phyloP scores from a whole-genome alignment of 352 stramenopile genomes.

The Blastocystis hominis region DNA sequence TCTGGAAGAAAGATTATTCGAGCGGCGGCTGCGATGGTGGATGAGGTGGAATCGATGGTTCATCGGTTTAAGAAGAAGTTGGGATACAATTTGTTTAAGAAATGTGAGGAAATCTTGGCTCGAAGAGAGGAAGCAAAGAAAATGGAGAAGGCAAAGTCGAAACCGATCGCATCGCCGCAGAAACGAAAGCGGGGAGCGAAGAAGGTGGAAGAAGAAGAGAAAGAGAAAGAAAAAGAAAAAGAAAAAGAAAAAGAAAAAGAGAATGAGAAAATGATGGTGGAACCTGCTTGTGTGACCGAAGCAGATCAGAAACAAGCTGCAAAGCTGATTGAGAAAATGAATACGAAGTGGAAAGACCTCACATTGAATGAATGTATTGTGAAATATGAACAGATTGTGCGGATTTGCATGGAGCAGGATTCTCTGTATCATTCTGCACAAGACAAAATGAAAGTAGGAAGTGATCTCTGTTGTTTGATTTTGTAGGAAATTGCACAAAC shows the following conservation, averaged over 20 bases:
- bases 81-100: slow-evolving; percentile 77
- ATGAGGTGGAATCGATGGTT: slow-evolving; percentile 76
- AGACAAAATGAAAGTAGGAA: not conserved
- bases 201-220: not conserved
- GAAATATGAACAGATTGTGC: not conserved
- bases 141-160: not conserved
- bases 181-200: not conserved
- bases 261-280: not conserved
- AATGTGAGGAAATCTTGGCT: slow-evolving; percentile 63
- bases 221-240: not conserved
- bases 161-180: not conserved
- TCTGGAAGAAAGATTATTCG: slow-evolving; percentile 65
- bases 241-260: not conserved
- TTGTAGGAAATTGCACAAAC: not conserved
- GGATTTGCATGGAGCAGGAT: not conserved
- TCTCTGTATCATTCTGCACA: not conserved
- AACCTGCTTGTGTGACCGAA: not conserved
- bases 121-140: not conserved
- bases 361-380: not conserved
- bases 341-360: not conserved
- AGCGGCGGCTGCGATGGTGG: slow-evolving; percentile 73
- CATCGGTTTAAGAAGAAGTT: slow-evolving; percentile 75
- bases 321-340: not conserved
- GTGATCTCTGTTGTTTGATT: not conserved
- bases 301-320: not conserved